Base-by-base conservation (phyloP, 257 asterid species). In the Rehmannia glutinosa region DNA sequence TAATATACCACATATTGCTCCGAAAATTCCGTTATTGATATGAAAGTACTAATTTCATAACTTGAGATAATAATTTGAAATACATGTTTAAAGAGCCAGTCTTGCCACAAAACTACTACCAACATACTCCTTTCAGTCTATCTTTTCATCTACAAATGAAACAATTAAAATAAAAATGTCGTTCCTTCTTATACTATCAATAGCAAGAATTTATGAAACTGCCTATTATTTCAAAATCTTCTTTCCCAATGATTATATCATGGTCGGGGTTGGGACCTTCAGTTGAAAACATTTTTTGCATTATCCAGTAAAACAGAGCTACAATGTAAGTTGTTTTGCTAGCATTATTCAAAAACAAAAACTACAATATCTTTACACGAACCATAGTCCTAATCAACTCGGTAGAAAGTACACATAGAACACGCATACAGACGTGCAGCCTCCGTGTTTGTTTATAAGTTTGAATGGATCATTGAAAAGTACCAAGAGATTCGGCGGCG, bases 401-500 rank as follows among this genome's bases (percentile, higher is more conserved):
- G n/a, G n/a, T n/a, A n/a, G n/a, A n/a, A n/a, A n/a, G n/a, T n/a
- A n/a, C n/a, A n/a, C n/a, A n/a, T n/a, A 13, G 32, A 38, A 28
- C 38, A 19, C 9, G 10, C 43, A 35, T 12, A 46, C 10, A 47
- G 19, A 35, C 17, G 33, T 35, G 38, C 62, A 35, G 28, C 24
- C 68, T 46, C 4, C 0, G 3, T 43, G 73, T 57, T 57, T 45
- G 64, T 24, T 54, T 23, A 53, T 23, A 21, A 0, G 64, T 27
- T 28, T 53, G 46, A 32, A 8, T 3, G 38, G 38, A 32, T 5
- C 36, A 15, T 20, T 21, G 51, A 7, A 7, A n/a, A 32, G 20
- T 73, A 87, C 95, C 95, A 17, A 87, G 77, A 21, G 82, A 75
- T 13, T 85, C 85, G 58, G 90, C 90, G 30, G 92, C 90, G 62